Conservation (phyloP, 2,329 filamentous ascomycete species). For the Fusarium avenaceum region DNA sequence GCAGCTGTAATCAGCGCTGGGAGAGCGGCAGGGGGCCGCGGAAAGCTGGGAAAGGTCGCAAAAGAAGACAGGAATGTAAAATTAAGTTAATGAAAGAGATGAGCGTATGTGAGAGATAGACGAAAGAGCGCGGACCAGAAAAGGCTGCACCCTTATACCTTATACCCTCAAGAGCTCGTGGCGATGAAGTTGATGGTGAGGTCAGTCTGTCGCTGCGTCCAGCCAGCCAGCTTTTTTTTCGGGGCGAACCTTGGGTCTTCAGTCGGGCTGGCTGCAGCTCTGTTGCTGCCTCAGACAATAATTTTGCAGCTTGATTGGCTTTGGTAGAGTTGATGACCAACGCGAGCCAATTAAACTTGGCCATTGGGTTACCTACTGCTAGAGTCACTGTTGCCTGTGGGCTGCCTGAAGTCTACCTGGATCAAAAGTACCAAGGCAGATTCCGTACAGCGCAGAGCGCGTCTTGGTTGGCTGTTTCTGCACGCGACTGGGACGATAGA, state of each 20-base stretch:
- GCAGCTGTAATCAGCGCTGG: constrained; percentile 31
- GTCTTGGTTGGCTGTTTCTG: constrained; percentile 32
- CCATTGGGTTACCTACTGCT: constrained; percentile 36
- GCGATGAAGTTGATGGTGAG: constrained; percentile 47
- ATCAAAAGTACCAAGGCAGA: constrained; percentile 49
- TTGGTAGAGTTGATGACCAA: constrained; percentile 44
- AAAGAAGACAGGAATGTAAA: constrained; percentile 26
- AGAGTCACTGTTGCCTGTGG: constrained; percentile 51
- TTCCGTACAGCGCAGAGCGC: constrained; percentile 31
- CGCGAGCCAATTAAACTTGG: constrained; percentile 49
- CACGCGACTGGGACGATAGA: constrained; percentile 6
- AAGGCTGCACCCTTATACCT: constrained; percentile 51
- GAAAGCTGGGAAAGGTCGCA: constrained; percentile 13
- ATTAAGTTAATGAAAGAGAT: constrained; percentile 34
- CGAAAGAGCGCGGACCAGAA: constrained; percentile 40
- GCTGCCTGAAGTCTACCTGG: constrained; percentile 48
- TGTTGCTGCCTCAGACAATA: constrained; percentile 56
- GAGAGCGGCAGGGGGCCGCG: constrained; percentile 28
- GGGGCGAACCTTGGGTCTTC: constrained; percentile 38
- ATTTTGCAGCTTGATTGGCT: constrained; percentile 51
- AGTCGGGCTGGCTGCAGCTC: constrained; percentile 39
- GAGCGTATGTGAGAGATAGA: constrained; percentile 27
- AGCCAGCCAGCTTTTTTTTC: constrained; percentile 54
- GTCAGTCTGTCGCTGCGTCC: constrained; percentile 43
- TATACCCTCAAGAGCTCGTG: constrained; percentile 48